Percentiles rank a stretch among this genome's conserved stretches.
These are phyloP conservation scores for Diplodia mutila DNA, from an alignment of 2,329 filamentous ascomycete genomes.

Conservation along the genomic window DNA sequence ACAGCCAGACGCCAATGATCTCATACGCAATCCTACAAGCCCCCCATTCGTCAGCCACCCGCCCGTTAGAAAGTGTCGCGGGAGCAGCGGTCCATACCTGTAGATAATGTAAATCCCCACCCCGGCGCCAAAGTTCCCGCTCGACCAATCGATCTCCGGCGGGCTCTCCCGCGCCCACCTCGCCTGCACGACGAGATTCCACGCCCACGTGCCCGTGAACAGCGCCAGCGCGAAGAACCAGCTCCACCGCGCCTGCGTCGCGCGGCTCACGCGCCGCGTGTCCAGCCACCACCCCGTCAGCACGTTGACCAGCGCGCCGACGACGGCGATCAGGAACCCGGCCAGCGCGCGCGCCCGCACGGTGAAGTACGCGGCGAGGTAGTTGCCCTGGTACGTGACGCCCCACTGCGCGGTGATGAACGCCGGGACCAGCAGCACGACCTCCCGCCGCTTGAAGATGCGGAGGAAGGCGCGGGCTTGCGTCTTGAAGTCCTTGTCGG, in stretches of 20 bases:
- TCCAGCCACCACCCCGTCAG: constrained; percentile 58
- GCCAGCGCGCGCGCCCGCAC: constrained; percentile 54
- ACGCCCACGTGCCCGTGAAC: constrained; percentile 53
- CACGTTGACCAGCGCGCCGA: constrained; percentile 51
- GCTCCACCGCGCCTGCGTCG: constrained; percentile 30
- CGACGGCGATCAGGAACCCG: constrained; percentile 52
- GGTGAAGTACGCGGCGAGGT: constrained; percentile 58
- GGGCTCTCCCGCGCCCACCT: neutral
- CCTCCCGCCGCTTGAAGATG: constrained; percentile 50
- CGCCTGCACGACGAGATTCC: constrained; percentile 51
- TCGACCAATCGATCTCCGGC: constrained; percentile 52
- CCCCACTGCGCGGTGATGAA: constrained; percentile 58
- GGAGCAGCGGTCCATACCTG: constrained; percentile 45
- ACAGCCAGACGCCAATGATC: constrained; percentile 49
- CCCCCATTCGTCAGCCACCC: neutral
- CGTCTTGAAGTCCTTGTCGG: constrained; percentile 31
- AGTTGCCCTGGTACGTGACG: constrained; percentile 56
- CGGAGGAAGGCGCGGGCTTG: constrained; percentile 38
- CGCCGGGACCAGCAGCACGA: constrained; percentile 55
- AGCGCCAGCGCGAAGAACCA: constrained; percentile 48
- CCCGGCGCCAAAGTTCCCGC: constrained; percentile 50
- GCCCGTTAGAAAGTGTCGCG: too few relatives aligned
- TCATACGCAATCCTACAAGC: constrained; percentile 3
- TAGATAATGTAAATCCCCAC: constrained; percentile 56
- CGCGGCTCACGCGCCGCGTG: constrained; percentile 47